Evolutionary conservation across 257 asterid species (phyloP).

Genomic region (Rehmannia glutinosa): DNA sequence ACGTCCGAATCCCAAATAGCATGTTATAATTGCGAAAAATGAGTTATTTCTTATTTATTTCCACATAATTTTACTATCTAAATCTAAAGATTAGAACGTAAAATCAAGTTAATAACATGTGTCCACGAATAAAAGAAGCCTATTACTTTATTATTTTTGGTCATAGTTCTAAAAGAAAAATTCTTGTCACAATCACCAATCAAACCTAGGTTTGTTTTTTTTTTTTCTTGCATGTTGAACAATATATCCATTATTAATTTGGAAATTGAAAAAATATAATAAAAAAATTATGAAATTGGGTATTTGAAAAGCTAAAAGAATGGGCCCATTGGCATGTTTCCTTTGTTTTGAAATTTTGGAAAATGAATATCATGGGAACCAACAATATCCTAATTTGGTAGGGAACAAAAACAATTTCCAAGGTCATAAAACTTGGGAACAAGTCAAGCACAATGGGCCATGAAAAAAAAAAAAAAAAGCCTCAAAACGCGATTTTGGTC

Average conservation of each 20-base stretch:
- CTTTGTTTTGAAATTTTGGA: not conserved
- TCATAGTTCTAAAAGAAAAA: not conserved
- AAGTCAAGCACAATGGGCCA: not conserved
- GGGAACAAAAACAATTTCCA: slow-evolving; percentile 16
- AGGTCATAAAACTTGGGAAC: not conserved
- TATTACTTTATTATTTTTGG: too few species aligned
- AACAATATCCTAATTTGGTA: slow-evolving; percentile 18
- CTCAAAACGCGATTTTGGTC: slow-evolving; percentile 17
- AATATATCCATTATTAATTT: not conserved
- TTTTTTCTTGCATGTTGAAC: slow-evolving; percentile 15
- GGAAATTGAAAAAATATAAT: not conserved
- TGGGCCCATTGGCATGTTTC: slow-evolving; percentile 14
- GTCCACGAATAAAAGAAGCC: too few species aligned
- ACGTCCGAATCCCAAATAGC: too few species aligned
- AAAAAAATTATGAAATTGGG: not conserved
- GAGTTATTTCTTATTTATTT: too few species aligned
- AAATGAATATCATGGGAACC: slow-evolving; percentile 11
- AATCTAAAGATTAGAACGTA: too few species aligned
- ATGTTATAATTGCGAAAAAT: too few species aligned
- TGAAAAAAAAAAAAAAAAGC: not conserved
- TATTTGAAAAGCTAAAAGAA: not conserved
- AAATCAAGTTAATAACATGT: too few species aligned
- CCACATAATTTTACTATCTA: too few species aligned
- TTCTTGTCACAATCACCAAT: not conserved
- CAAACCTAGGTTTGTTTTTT: not conserved